A percentile compares a stretch with the other conserved stretches of the same genome.
phyloP scores from a whole-genome alignment of 2,329 filamentous ascomycete species.

The Lojkania enalia region DNA sequence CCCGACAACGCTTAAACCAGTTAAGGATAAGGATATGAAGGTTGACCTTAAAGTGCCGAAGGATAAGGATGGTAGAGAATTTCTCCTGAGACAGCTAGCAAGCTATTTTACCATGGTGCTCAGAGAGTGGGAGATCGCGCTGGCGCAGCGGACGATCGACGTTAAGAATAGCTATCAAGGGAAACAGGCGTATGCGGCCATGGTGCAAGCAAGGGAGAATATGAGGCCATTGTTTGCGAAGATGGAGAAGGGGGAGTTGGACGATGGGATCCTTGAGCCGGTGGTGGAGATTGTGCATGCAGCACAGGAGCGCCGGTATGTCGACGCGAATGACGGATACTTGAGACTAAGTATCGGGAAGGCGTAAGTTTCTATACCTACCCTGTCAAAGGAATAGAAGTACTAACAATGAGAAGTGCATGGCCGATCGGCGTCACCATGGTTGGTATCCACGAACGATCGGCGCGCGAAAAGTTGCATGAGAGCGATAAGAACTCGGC shows the following conservation, averaged over 20 bases:
- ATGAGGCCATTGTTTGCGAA: constrained; percentile 89
- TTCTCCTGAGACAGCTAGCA: constrained; percentile 83
- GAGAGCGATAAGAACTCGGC: constrained; percentile 75
- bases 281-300: constrained; percentile 90
- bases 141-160: constrained; percentile 61
- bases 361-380: constrained; percentile 56
- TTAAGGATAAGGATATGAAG: constrained; percentile 88
- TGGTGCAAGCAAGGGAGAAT: constrained; percentile 84
- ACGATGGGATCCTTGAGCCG: constrained; percentile 76
- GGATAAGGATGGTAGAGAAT: constrained; percentile 67
- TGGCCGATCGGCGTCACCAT: constrained; percentile 99
- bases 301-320: constrained; percentile 87
- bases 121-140: constrained; percentile 78
- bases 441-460: constrained; percentile 98
- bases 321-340: constrained; percentile 96
- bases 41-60: constrained; percentile 63
- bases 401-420: constrained; percentile 53
- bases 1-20: constrained; percentile 77
- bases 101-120: constrained; percentile 98
- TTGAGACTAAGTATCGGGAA: constrained; percentile 91
- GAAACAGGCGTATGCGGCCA: constrained; percentile 78
- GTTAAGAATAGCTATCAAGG: constrained; percentile 76
- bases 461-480: constrained; percentile 91
- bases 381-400: constrained; percentile 1
- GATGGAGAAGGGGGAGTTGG: constrained; percentile 78